A percentile compares a stretch with the other conserved stretches of the same genome.
These are phyloP conservation scores for Lodderomyces parapsilosis DNA, from an alignment of 1,139 yeast genomes.

Conservation along the genomic window DNA sequence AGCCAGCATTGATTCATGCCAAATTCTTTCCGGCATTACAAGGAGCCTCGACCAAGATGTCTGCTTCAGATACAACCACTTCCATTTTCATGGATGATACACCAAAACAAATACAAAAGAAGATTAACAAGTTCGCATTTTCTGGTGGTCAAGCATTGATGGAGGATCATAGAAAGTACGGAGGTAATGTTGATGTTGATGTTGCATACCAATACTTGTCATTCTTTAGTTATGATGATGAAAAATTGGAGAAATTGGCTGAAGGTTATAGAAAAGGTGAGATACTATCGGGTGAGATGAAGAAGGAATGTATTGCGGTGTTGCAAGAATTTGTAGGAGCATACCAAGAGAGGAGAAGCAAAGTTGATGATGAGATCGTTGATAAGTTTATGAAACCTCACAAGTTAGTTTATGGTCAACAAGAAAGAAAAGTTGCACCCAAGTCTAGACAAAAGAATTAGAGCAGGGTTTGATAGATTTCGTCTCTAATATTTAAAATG, in stretches of 20 bases:
- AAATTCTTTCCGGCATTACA: slow-evolving; percentile 98
- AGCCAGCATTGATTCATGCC: slow-evolving; percentile 91
- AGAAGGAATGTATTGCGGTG: slow-evolving; percentile 78
- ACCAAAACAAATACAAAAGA: slow-evolving; percentile 86
- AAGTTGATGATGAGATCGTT: slow-evolving; percentile 65
- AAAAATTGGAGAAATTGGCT: slow-evolving; percentile 60
- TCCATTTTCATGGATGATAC: slow-evolving; percentile 95
- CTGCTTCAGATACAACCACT: slow-evolving; percentile 79
- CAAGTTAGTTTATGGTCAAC: slow-evolving; percentile 69
- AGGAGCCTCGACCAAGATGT: slow-evolving; percentile 96
- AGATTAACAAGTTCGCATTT: slow-evolving; percentile 94
- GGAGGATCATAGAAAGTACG: slow-evolving; percentile 85
- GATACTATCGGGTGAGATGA: slow-evolving; percentile 89
- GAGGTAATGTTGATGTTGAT: slow-evolving; percentile 95
- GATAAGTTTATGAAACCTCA: slow-evolving; percentile 83
- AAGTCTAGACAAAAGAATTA: slow-evolving; percentile 47
- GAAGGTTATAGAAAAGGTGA: slow-evolving; percentile 77
- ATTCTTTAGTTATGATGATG: slow-evolving; percentile 89
- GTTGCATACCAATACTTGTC: slow-evolving; percentile 92
- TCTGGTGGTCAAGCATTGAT: slow-evolving; percentile 89
- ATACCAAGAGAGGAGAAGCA: slow-evolving; percentile 77
- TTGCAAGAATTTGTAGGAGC: slow-evolving; percentile 74
- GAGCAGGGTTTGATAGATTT: not conserved
- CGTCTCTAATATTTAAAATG: slow-evolving; percentile 3
- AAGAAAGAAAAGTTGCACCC: slow-evolving; percentile 68